Percentiles rank a stretch among this genome's conserved stretches.
phyloP scores from a whole-genome alignment of 2,329 filamentous ascomycete species.

The Verticillium isaacii region DNA sequence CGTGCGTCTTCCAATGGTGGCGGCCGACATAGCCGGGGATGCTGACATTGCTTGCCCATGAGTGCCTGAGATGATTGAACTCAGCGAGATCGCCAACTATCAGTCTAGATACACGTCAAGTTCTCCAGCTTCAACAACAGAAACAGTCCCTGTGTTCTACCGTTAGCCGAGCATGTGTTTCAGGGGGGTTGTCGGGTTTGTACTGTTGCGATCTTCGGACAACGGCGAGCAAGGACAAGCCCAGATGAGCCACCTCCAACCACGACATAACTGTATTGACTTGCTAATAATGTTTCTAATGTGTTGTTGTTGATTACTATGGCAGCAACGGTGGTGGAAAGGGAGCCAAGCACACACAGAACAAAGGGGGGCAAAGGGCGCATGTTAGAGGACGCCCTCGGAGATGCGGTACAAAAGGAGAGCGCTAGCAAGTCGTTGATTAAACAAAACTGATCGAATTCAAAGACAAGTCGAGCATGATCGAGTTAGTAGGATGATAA shows the following conservation, averaged over 20 bases:
- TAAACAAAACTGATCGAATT: not conserved
- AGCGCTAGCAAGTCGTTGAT: not conserved
- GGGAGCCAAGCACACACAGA: not conserved
- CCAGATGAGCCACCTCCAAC: constrained; percentile 42
- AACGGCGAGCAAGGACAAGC: constrained; percentile 34
- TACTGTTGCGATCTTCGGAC: constrained; percentile 27
- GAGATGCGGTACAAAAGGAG: not conserved
- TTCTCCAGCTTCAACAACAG: constrained; percentile 14
- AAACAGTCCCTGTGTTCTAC: constrained; percentile 7
- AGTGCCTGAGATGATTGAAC: constrained; percentile 3
- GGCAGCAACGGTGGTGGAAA: constrained; percentile 2
- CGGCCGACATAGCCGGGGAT: constrained; percentile 14
- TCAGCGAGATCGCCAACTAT: not conserved
- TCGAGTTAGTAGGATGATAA: too few species aligned
- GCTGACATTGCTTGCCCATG: constrained; percentile 9
- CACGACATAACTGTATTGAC: constrained; percentile 31
- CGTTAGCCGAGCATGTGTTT: not conserved
- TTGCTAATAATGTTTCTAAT: constrained; percentile 5
- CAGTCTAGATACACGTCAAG: constrained; percentile 5
- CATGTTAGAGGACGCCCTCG: not conserved
- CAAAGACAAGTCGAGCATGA: not conserved
- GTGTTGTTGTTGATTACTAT: constrained; percentile 8
- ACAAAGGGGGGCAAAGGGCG: not conserved
- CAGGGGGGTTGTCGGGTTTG: not conserved
- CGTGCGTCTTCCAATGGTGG: constrained; percentile 15